phyloP scores from a whole-genome alignment of 75 land plant species.

The Pinus tabuliformis region DNA sequence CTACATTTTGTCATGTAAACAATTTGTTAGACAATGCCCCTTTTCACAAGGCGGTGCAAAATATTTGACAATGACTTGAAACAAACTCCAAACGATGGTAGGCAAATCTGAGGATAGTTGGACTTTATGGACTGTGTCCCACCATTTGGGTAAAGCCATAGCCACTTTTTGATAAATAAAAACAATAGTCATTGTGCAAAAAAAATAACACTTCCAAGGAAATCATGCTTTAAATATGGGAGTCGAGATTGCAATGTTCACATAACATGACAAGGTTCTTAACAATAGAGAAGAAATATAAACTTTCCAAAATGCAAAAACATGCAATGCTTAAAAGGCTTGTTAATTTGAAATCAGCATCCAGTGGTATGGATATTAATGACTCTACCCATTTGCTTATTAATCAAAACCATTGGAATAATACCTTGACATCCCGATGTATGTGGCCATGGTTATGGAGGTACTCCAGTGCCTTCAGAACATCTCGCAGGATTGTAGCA shows the following conservation, averaged over 20 bases:
- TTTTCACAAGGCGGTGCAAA: no score
- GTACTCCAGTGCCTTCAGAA: constrained; percentile 89
- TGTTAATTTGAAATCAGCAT: background rate
- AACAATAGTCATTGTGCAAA: no score
- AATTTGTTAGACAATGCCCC: no score
- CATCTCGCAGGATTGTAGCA: constrained; percentile 78
- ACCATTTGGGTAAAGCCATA: no score
- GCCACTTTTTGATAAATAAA: no score
- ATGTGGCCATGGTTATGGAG: constrained; percentile 92
- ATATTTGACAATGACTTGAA: no score
- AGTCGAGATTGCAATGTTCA: background rate
- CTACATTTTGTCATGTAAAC: no score
- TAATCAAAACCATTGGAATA: background rate
- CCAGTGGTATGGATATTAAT: background rate
- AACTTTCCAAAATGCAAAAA: background rate
- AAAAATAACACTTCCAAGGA: background rate
- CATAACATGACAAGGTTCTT: background rate
- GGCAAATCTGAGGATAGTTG: no score
- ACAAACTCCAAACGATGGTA: no score
- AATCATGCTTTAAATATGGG: background rate
- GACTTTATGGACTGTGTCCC: no score
- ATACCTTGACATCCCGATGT: constrained; percentile 97
- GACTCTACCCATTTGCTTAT: background rate
- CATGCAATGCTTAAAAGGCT: background rate
- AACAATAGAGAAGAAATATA: background rate